Base-by-base conservation (phyloP, 768 basidiomycete genomes). In the Tylopilus felleus region DNA sequence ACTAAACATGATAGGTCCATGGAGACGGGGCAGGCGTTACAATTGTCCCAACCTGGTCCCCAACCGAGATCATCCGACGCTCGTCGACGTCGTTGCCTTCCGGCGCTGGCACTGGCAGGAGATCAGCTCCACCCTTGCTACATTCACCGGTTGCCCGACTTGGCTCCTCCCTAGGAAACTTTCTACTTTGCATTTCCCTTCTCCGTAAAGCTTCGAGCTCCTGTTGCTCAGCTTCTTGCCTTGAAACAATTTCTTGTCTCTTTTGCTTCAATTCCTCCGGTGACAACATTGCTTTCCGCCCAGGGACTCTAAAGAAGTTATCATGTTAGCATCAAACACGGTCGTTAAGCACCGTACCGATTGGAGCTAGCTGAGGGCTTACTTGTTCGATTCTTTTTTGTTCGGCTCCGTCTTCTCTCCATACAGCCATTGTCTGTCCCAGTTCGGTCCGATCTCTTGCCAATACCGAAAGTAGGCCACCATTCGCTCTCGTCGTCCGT, bases 381-480 rank as follows among this genome's bases (percentile, higher is more conserved):
- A 57, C 64, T 7, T 5, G 2, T 56, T 53, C 23, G 23, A 21
- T 1, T 50, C 54, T 2, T 47, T 6, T 3, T 36, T 4, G 5
- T 51, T 53, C n/a, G 40, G 35, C 2, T 7, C 51, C 46, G 17
- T 46, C 16, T 53, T 46, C 29, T 60, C 56, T 28, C 57, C 62
- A 25, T 61, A 65, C 29, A 69, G 13, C 69, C 69, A 69, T n/a
- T 53, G 12, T 23, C 58, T 60, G 35, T 60, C 56, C 66, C 70
- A 67, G 5, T 5, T 45, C 2, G 60, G 58, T 13, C 60, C 55
- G 5, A 57, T 61, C 25, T 72, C 55, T 25, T 59, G 57, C 66
- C 71, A 71, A 31, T 68, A 61, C 28, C 52, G 49, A 35, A 65
- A 71, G 23, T 59, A 70, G 8, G 55, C 28, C 19, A 70, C 62